Percentiles rank a stretch among this genome's conserved stretches.
Conservation (phyloP, 2,329 filamentous ascomycete genomes). For the Zymoseptoria crescenta region DNA sequence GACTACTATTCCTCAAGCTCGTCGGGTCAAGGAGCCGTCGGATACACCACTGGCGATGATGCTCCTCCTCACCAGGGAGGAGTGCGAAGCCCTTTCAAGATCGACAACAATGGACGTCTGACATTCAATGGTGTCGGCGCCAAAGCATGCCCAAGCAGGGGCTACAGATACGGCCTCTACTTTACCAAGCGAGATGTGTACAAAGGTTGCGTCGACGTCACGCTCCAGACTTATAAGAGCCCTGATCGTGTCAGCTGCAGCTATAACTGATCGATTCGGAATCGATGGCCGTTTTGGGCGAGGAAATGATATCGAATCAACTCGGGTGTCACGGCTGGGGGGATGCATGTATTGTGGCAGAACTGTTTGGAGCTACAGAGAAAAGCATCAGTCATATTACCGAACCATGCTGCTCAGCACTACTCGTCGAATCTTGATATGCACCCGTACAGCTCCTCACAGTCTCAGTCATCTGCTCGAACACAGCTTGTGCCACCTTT, state of each 20-base stretch:
- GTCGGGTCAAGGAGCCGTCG: not conserved
- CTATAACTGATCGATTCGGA: not conserved
- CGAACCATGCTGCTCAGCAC: no score
- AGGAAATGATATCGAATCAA: not conserved
- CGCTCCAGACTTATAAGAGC: not conserved
- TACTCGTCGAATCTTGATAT: not conserved
- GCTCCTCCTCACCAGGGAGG: not conserved
- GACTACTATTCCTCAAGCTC: not conserved
- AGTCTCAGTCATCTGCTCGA: not conserved
- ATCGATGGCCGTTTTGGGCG: not conserved
- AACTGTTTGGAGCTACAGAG: no score
- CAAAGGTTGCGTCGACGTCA: not conserved
- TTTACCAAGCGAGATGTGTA: not conserved
- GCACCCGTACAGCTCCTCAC: not conserved
- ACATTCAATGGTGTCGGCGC: not conserved
- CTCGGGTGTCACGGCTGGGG: no score
- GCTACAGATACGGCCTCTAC: not conserved
- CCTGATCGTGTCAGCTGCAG: not conserved
- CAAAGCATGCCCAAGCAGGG: not conserved
- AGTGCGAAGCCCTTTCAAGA: not conserved
- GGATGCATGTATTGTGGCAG: no score
- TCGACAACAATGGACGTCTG: not conserved
- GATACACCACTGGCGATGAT: not conserved
- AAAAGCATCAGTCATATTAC: no score
- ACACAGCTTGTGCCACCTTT: no score